Base-by-base conservation (phyloP, 2,329 filamentous ascomycete species). In the Aureobasidium sp. region DNA sequence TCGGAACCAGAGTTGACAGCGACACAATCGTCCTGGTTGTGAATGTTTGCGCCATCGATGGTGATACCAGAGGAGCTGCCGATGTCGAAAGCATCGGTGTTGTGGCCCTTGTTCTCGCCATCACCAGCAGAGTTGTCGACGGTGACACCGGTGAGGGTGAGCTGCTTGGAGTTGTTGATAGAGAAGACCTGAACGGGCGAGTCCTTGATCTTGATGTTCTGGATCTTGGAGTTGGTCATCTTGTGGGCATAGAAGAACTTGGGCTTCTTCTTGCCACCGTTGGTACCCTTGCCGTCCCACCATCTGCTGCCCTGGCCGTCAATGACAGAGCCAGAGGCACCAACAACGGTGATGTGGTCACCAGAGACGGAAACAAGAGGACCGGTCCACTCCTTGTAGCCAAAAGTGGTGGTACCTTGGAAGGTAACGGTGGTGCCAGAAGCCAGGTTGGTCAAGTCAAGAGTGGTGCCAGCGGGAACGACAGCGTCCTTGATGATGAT, bases 321-420 rank as follows among this genome's bases (percentile, higher is more conserved):
- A 55, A 88, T 78, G 20, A 78, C 72, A 64, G 77, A 77, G 22
- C 81, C 85, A 1, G 74, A 67, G 25, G 79, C 79, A 48, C 82
- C 82, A 12, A 76, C 75, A 42, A 87, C 76, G 34, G 77, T 78
- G 66, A 87, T 78, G 64, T 77, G 75, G 44, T 72, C 81, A 41
- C 86, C 87, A 1, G 80, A 81, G 64, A 88, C 77, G 29, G 80
- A 79, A 67, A 89, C 78, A 17, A 89, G 76, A 51, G 86, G 86
- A 0, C 87, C 86, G 1, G 72, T 71, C 86, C 86, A 89, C 68
- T 86, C 82, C 65, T 83, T 76, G 74, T 87, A 88, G 22, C 78
- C 86, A 68, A 86, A 89, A 58, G 82, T 84, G 22, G 86, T 89
- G 15, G 77, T 83, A 45, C 87, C 87, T 62, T 83, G 72, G 73